Evolutionary conservation across 2,329 filamentous ascomycete genomes (phyloP).

Genomic region (Sporothrix schenckii): DNA sequence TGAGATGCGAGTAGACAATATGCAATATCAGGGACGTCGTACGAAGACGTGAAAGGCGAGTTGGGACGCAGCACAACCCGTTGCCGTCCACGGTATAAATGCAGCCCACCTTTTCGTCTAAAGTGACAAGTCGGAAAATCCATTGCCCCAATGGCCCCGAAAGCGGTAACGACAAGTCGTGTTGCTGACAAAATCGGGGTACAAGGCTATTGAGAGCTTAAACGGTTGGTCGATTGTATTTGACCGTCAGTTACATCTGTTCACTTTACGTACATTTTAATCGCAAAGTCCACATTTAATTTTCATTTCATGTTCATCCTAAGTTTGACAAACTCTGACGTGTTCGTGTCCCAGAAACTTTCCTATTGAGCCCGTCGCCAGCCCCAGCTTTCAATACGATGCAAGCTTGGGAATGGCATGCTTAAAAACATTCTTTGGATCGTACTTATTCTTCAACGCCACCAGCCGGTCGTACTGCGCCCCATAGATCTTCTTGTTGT

Average conservation of each 20-base stretch:
- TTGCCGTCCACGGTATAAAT: neutral
- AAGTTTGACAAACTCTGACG: too few relatives aligned
- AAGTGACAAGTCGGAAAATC: neutral
- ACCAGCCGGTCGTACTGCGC: constrained; percentile 21
- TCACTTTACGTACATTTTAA: neutral
- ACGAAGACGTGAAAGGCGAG: neutral
- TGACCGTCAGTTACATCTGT: neutral
- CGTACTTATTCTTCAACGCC: constrained; percentile 26
- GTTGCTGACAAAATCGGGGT: neutral
- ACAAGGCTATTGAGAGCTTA: neutral
- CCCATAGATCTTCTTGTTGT: constrained; percentile 35
- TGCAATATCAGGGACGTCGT: too few relatives aligned
- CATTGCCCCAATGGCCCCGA: constrained; percentile 1
- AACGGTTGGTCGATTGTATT: too few relatives aligned
- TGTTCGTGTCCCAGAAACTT: too few relatives aligned
- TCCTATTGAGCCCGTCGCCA: too few relatives aligned
- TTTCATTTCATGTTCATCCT: too few relatives aligned
- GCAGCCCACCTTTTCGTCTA: neutral
- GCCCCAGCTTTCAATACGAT: neutral
- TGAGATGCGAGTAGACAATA: too few relatives aligned
- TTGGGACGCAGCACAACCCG: too few relatives aligned
- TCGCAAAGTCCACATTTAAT: neutral
- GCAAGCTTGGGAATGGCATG: constrained; percentile 1
- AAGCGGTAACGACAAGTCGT: neutral
- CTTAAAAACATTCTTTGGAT: constrained; percentile 21